phyloP scores from a whole-genome alignment of 208 protist genomes.

The Phytomonas sp. region DNA sequence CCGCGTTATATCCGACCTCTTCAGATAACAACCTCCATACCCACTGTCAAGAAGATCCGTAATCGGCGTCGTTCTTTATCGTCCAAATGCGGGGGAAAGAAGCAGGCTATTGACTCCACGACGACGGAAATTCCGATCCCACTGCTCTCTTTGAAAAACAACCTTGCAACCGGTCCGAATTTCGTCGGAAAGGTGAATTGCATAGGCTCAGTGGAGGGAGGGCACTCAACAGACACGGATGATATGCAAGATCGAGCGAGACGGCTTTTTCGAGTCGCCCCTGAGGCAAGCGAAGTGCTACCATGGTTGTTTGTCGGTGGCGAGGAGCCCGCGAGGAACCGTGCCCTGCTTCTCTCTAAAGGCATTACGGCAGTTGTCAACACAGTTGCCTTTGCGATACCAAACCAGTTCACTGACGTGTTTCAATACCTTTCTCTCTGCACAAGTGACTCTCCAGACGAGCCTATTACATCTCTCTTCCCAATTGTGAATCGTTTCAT shows the following conservation, averaged over 20 bases:
- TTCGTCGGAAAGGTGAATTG: not conserved
- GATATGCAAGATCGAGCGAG: constrained; percentile 47
- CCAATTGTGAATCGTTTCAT: constrained; percentile 84
- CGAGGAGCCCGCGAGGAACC: constrained; percentile 56
- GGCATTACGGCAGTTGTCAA: constrained; percentile 92
- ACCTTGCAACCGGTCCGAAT: no score
- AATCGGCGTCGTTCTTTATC: not conserved
- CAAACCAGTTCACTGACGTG: constrained; percentile 47
- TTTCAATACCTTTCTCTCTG: constrained; percentile 83
- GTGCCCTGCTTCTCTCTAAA: constrained; percentile 55
- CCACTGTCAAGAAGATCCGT: not conserved
- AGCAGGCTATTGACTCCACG: not conserved
- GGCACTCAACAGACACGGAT: constrained; percentile 44
- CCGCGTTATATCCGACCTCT: not conserved
- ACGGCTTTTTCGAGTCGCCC: constrained; percentile 42
- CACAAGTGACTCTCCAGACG: constrained; percentile 78
- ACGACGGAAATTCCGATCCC: not conserved
- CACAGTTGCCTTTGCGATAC: constrained; percentile 76
- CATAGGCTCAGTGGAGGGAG: constrained; percentile 13
- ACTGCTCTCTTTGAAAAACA: not conserved
- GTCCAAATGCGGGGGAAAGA: not conserved
- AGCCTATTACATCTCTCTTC: constrained; percentile 90
- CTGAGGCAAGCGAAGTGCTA: constrained; percentile 70
- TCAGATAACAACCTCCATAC: not conserved
- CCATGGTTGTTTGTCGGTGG: constrained; percentile 82